Evolutionary conservation across 257 asterid genomes (phyloP), one percentile per base, ranked within the genome.

Genomic region (Capsicum chinense): DNA sequence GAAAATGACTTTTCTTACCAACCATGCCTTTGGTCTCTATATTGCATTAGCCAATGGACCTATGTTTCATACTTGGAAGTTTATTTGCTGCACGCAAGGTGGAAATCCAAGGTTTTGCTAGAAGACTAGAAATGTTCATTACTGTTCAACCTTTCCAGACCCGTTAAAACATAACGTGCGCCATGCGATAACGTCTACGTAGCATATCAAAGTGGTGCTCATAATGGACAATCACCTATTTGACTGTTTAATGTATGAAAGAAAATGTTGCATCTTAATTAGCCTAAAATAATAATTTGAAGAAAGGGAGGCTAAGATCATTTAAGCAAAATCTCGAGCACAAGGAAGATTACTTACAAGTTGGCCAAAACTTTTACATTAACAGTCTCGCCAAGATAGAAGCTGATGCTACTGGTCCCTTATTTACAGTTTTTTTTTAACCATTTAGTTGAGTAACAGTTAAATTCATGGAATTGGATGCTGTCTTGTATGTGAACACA

Each of bases 401-500:
- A 69, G 56, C 16, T 69, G 56, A 42, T 69, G 48, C 33, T 69
- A 16, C 78, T 69, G 8, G 78, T 69, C 52, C 16, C 21, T 37
- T 67, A 14, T 35, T 35, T 69, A 11, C 33, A 16, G 56, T 39
- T 37, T 33, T 66, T 1, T 3, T 1, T 1, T 7, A 48, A 74
- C 60, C 80, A 48, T 33, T 3, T 19, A 52, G 58, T 73, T 71
- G n/a, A 73, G 80, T 48, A 10, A n/a, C 15, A 47, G n/a, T 73
- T 19, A 73, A 48, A 48, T 48, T 73, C 19, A 48, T 10, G 13
- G 15, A 48, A 48, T 44, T 44, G 79, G 7, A 71, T 71, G 59
- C 6, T 39, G 17, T 73, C 1, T 76, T 60, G 60, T 4, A 62
- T 56, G 37, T 64, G 21, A 35, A 26, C 35, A 56, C 79, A 95